These are phyloP conservation scores for Fomitiporia mediterranea DNA, from an alignment of 1,284 basidiomycete genomes.

Conservation along the genomic window DNA sequence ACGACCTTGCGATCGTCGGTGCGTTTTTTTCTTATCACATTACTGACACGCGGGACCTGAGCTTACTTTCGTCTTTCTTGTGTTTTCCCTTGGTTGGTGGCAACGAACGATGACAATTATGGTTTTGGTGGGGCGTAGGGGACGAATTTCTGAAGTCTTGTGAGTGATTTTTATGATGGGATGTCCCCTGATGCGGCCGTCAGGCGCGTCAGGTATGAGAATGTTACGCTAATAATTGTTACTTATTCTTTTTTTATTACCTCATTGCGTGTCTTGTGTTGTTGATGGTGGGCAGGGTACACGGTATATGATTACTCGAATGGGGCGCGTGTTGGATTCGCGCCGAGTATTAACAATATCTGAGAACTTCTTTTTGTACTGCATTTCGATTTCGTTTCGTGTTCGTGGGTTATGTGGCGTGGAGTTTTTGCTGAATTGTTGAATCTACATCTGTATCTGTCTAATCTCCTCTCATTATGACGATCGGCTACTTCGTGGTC, in stretches of 20 bases:
- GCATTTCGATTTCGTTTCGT: too few species aligned
- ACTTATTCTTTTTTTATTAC: too few species aligned
- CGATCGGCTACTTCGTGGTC: too few species aligned
- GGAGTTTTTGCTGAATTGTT: too few species aligned
- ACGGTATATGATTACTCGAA: conserved; percentile 55
- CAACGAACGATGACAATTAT: conserved; percentile 3
- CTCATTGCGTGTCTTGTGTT: conserved; percentile 9
- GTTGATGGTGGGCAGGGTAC: conserved; percentile 45
- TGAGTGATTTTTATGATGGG: conserved; percentile 33
- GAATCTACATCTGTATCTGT: too few species aligned
- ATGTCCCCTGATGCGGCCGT: neutral
- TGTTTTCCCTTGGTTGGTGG: conserved; percentile 3
- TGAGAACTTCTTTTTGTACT: too few species aligned
- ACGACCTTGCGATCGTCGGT: conserved; percentile 59
- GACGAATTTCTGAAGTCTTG: conserved; percentile 72
- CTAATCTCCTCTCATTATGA: too few species aligned
- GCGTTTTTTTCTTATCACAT: conserved; percentile 19
- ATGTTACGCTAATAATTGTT: conserved; percentile 11
- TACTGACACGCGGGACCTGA: neutral
- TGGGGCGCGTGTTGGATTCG: conserved; percentile 52
- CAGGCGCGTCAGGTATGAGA: conserved; percentile 5
- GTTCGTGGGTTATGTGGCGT: too few species aligned
- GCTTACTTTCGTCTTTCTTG: neutral
- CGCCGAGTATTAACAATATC: conserved; percentile 50
- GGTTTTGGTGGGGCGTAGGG: conserved; percentile 30